A percentile compares a stretch with the other conserved stretches of the same genome.
Evolutionary conservation across 805 yeast genomes (phyloP).

Genomic region (Wickerhamomyces xylosicus): DNA sequence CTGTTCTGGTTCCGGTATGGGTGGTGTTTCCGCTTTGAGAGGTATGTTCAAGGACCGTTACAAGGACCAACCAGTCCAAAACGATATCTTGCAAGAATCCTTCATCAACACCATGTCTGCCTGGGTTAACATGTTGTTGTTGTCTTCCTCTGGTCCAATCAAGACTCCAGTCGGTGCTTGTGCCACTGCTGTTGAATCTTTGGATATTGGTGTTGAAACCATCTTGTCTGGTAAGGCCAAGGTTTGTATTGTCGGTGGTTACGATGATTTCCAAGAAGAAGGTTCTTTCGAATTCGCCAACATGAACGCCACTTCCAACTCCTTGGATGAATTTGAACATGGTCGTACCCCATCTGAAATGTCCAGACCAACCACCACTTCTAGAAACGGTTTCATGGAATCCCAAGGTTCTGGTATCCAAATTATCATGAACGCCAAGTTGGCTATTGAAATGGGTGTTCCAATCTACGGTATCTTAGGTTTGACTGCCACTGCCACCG

Average conservation of each 20-base stretch:
- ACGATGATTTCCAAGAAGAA: slow-evolving; percentile 99
- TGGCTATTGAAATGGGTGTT: slow-evolving; percentile 97
- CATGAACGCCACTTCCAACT: slow-evolving; percentile 96
- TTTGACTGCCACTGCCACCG: slow-evolving; percentile 92
- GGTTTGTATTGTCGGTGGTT: slow-evolving; percentile 96
- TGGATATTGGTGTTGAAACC: slow-evolving; percentile 92
- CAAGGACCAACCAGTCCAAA: slow-evolving; percentile 89
- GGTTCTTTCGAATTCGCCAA: slow-evolving; percentile 96
- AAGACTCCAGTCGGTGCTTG: slow-evolving; percentile 99
- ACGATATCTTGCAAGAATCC: slow-evolving; percentile 94
- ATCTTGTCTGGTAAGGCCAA: slow-evolving; percentile 90
- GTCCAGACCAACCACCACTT: slow-evolving; percentile 97
- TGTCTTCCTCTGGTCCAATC: slow-evolving; percentile 97
- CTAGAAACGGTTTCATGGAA: slow-evolving; percentile 98
- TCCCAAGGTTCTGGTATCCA: slow-evolving; percentile 99
- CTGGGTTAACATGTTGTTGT: slow-evolving; percentile 97
- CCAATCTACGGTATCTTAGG: slow-evolving; percentile 96
- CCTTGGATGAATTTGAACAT: slow-evolving; percentile 77
- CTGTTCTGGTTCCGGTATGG: slow-evolving; percentile 99
- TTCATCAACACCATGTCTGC: slow-evolving; percentile 99
- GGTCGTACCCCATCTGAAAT: slow-evolving; percentile 98
- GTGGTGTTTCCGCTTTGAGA: slow-evolving; percentile 94
- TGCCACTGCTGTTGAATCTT: slow-evolving; percentile 97
- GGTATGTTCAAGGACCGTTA: slow-evolving; percentile 97
- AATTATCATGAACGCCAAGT: slow-evolving; percentile 88